phyloP scores from a whole-genome alignment of 768 basidiomycete genomes.

The Lactarius hengduanensis region DNA sequence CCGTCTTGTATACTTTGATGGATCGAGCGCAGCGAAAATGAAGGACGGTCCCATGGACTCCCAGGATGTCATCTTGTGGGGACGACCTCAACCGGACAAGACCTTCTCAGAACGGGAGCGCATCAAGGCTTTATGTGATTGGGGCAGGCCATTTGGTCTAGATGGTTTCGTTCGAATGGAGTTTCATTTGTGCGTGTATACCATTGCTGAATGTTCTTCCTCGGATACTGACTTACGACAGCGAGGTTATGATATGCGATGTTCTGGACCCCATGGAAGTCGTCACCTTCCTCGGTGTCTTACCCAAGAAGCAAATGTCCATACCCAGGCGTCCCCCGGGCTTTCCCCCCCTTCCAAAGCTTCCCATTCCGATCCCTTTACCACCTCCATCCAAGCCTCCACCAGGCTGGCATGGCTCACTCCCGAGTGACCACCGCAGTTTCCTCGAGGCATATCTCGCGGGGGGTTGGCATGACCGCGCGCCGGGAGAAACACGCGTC shows the following conservation, averaged over 20 bases:
- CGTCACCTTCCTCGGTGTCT: constrained; percentile 15
- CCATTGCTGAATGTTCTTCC: background rate
- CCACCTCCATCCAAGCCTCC: constrained; percentile 13
- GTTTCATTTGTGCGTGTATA: constrained; percentile 25
- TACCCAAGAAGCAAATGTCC: constrained; percentile 8
- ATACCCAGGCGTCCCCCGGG: background rate
- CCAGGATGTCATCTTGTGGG: constrained; percentile 40
- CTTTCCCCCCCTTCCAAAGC: background rate
- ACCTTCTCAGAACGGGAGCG: constrained; percentile 31
- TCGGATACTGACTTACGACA: background rate
- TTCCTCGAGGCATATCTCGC: constrained; percentile 35
- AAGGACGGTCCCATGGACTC: constrained; percentile 37
- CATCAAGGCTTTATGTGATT: constrained; percentile 36
- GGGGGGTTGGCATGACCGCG: constrained; percentile 43
- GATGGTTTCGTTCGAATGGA: constrained; percentile 37
- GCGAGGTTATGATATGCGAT: constrained; percentile 11
- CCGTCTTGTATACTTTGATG: constrained; percentile 27
- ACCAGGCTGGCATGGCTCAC: constrained; percentile 25
- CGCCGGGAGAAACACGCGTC: constrained; percentile 47
- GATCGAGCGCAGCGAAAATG: constrained; percentile 29
- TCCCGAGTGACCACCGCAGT: background rate
- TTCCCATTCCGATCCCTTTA: background rate
- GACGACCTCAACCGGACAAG: constrained; percentile 29
- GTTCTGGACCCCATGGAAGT: constrained; percentile 21
- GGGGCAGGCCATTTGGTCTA: constrained; percentile 36